Evolutionary conservation across 2,329 filamentous ascomycete species (phyloP).

Genomic region (Trichoderma cornu-damae): DNA sequence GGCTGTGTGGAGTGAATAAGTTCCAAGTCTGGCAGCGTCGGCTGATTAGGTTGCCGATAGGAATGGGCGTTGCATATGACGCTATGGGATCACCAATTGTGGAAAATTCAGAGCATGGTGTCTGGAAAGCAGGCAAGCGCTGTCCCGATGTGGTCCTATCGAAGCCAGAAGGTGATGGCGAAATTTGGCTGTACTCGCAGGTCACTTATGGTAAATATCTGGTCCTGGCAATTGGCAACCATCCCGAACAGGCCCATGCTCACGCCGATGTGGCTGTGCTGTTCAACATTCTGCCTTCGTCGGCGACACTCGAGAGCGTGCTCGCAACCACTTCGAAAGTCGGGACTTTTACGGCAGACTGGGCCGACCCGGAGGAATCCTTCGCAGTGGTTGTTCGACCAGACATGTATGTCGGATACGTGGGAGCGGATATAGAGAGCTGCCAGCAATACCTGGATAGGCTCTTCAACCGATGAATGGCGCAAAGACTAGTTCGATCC

Average conservation of each 20-base stretch:
- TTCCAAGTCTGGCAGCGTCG: background rate
- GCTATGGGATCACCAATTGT: conserved; percentile 34
- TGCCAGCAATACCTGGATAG: conserved; percentile 28
- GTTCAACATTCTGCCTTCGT: conserved; percentile 15
- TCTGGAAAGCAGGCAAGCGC: conserved; percentile 37
- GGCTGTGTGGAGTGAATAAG: background rate
- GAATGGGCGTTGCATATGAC: conserved; percentile 41
- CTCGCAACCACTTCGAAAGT: background rate
- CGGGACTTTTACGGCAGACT: conserved; percentile 29
- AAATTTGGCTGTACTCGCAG: conserved; percentile 31
- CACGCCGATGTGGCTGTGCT: conserved; percentile 16
- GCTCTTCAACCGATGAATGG: conserved; percentile 15
- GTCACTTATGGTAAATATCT: conserved; percentile 32
- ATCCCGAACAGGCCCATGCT: conserved; percentile 2
- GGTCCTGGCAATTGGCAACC: conserved; percentile 25
- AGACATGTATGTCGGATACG: conserved; percentile 39
- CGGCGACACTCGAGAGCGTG: background rate
- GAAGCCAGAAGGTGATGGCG: conserved; percentile 9
- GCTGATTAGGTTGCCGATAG: conserved; percentile 16
- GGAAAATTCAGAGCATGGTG: conserved; percentile 28
- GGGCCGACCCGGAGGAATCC: conserved; percentile 25
- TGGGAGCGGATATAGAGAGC: conserved; percentile 25
- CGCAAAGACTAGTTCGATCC: background rate
- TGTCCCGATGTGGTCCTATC: conserved; percentile 35
- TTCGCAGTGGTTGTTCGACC: conserved; percentile 36